These are phyloP conservation scores for Eremothecium cymbalariae DNA, from an alignment of 1,139 yeast species.

Conservation along the genomic window DNA sequence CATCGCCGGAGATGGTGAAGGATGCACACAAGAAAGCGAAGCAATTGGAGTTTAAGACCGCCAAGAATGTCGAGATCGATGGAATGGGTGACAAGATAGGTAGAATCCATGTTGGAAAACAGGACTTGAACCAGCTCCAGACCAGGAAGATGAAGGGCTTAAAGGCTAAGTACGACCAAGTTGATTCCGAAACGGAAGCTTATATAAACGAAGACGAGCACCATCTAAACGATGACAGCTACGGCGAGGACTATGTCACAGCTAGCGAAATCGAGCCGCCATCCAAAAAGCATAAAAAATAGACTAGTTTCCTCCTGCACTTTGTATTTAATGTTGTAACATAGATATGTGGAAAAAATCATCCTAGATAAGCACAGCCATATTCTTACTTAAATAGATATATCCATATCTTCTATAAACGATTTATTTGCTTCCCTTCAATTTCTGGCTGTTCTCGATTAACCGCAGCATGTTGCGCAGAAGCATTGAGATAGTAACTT, in stretches of 20 bases:
- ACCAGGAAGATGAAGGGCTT: conserved; percentile 98
- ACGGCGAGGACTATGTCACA: conserved; percentile 51
- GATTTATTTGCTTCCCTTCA: conserved; percentile 2
- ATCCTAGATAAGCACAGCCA: background rate
- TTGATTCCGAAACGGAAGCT: conserved; percentile 47
- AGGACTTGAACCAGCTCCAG: conserved; percentile 81
- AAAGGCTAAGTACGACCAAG: conserved; percentile 79
- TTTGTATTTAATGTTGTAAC: conserved; percentile 1
- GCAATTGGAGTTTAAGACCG: conserved; percentile 70
- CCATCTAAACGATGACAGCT: conserved; percentile 55
- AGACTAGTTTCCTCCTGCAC: conserved; percentile 8
- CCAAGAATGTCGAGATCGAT: conserved; percentile 86
- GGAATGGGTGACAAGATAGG: conserved; percentile 95
- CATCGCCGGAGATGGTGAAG: conserved; percentile 82
- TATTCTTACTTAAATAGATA: background rate
- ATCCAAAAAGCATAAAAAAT: conserved; percentile 33
- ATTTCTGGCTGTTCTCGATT: conserved; percentile 48
- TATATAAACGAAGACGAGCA: conserved; percentile 40
- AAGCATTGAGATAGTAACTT: conserved; percentile 91
- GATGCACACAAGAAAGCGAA: conserved; percentile 80
- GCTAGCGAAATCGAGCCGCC: conserved; percentile 42
- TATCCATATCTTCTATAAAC: conserved; percentile 1
- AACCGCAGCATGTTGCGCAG: conserved; percentile 78
- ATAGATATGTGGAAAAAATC: background rate
- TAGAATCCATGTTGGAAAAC: conserved; percentile 91